Evolutionary conservation across 2,329 filamentous ascomycete genomes (phyloP), one percentile per base, ranked within the genome.

Genomic region (Pseudocercospora cruenta): DNA sequence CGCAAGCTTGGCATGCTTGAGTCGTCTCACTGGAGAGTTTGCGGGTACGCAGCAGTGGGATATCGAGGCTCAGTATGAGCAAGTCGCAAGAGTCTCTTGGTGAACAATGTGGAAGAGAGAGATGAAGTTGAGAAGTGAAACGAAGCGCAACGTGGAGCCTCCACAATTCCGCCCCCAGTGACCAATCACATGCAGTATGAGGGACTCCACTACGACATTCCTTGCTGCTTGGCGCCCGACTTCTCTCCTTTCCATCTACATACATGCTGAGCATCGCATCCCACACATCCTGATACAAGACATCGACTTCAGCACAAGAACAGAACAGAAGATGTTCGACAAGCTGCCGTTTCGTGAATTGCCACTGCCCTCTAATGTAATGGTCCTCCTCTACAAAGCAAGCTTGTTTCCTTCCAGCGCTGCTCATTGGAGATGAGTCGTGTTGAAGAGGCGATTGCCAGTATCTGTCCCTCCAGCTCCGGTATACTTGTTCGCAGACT

Each of bases 391-490:
- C n/a, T n/a, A n/a, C 33, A 6, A 16, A 16, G 36, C 36, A 39
- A 16, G 31, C 19, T 3, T 10, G 21, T 26, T 43, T n/a, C 24
- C 19, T 22, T 51, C 47, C 21, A 12, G 2, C 3, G 24, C 49
- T 28, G 16, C 31, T 77, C 68, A 81, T 54, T 71, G 70, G 58
- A 86, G 66, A 69, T 83, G 76, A 3, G 82, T 85, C 0, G 84
- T 88, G 72, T 88, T 88, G 73, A 88, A 89, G 1, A 89, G 76
- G 4, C 86, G 81, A 68, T 88, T 84, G 0, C 86, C 86, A 0
- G 86, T 90, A 71, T 90, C 87, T 0, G 84, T 88, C 0, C 55
- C 73, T 0, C 83, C 82, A 0, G 66, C 80, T 0, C 86, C 86
- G 0, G 77, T 85, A 73, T 82, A 89, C 70, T 84, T 84, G 59